Conservation (phyloP, 2,329 filamentous ascomycete genomes). For the Didymella sp. region DNA sequence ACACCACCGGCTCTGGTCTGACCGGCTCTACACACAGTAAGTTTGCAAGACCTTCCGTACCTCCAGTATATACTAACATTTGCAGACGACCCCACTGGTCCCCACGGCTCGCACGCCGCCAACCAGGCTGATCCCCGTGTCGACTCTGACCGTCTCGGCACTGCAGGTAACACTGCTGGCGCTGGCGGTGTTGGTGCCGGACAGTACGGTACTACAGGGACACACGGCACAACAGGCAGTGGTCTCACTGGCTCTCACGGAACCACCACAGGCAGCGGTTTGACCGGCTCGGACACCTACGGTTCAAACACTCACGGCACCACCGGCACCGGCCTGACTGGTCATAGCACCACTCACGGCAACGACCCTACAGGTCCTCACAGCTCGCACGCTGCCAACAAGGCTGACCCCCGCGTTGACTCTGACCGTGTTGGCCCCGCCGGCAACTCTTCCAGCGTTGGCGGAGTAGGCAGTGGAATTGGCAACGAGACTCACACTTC, state of each 20-base stretch:
- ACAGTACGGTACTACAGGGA: constrained; percentile 34
- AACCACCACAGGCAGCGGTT: not conserved
- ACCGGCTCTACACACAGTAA: constrained; percentile 26
- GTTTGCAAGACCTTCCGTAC: not conserved
- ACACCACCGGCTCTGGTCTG: constrained; percentile 17
- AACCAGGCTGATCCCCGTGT: constrained; percentile 44
- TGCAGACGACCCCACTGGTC: constrained; percentile 40
- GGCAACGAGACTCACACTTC: constrained; percentile 17
- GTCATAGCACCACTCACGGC: constrained; percentile 10
- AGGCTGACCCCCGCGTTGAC: constrained; percentile 44
- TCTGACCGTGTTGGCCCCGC: constrained; percentile 27
- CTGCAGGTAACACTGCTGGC: constrained; percentile 26
- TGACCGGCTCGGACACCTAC: constrained; percentile 7
- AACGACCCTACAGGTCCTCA: constrained; percentile 43
- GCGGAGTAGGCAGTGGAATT: constrained; percentile 15
- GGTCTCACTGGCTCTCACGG: constrained; percentile 18
- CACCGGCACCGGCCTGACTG: constrained; percentile 15
- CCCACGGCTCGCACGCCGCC: constrained; percentile 37
- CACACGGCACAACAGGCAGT: constrained; percentile 25
- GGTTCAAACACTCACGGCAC: constrained; percentile 16
- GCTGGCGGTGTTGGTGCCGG: constrained; percentile 31
- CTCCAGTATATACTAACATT: constrained; percentile 6
- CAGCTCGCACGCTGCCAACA: constrained; percentile 34
- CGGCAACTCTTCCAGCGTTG: constrained; percentile 24
- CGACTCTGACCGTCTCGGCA: constrained; percentile 30